These are phyloP conservation scores for Coemansia sp. DNA, from an alignment of 192 early-diverging fungal species.

Conservation along the genomic window DNA sequence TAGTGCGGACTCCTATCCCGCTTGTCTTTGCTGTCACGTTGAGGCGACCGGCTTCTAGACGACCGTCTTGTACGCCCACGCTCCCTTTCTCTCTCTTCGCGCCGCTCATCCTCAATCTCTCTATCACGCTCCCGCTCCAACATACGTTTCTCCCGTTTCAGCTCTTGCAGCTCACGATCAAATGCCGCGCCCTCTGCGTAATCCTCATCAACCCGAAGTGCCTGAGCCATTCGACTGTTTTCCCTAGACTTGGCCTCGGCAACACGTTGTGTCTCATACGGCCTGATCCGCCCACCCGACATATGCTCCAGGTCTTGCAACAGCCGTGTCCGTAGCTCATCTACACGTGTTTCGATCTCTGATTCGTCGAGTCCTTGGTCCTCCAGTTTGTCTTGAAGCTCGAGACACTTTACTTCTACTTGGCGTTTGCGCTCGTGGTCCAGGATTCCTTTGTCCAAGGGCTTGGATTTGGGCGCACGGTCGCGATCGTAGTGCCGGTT, in stretches of 20 bases:
- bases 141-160: slow-evolving; percentile 34
- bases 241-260: slow-evolving; percentile 68
- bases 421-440: slow-evolving; percentile 84
- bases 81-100: not conserved
- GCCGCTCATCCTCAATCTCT: slow-evolving; percentile 1
- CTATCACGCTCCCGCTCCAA: slow-evolving; percentile 27
- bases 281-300: slow-evolving; percentile 27
- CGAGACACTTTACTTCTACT: slow-evolving; percentile 82
- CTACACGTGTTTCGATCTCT: slow-evolving; percentile 65
- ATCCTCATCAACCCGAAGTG: slow-evolving; percentile 64
- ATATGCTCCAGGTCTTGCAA: slow-evolving; percentile 51
- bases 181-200: slow-evolving; percentile 78
- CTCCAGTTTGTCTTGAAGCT: slow-evolving; percentile 77
- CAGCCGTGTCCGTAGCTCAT: slow-evolving; percentile 59
- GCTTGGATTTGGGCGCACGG: slow-evolving; percentile 15
- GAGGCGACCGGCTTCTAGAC: not conserved
- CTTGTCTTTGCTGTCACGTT: not conserved
- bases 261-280: slow-evolving; percentile 68
- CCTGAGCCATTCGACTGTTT: slow-evolving; percentile 62
- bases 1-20: not conserved
- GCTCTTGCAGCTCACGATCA: slow-evolving; percentile 60
- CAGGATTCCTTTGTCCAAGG: slow-evolving; percentile 59
- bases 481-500: slow-evolving; percentile 49
- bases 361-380: slow-evolving; percentile 66
- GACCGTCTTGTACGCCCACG: not conserved